These are phyloP conservation scores for Leccinum barrowsii DNA, from an alignment of 768 basidiomycete species.

Conservation along the genomic window DNA sequence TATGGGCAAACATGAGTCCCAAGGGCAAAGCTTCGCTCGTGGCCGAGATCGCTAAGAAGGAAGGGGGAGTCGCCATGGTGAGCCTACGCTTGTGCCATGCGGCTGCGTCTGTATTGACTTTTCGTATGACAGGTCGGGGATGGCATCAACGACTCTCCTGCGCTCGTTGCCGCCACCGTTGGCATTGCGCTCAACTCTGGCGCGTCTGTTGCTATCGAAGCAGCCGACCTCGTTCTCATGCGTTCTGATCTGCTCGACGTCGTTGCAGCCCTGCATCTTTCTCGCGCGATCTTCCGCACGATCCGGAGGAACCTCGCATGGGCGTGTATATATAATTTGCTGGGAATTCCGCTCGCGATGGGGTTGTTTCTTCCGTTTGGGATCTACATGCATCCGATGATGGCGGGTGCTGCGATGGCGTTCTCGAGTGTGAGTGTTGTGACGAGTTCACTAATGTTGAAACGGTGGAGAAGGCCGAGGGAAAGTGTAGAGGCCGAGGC, in stretches of 20 bases:
- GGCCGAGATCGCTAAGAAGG: slow-evolving; percentile 70
- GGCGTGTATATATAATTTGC: slow-evolving; percentile 92
- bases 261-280: slow-evolving; percentile 92
- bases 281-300: slow-evolving; percentile 80
- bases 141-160: slow-evolving; percentile 98
- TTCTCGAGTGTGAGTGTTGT: slow-evolving; percentile 97
- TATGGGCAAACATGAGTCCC: slow-evolving; percentile 92
- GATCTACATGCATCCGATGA: slow-evolving; percentile 94
- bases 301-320: slow-evolving; percentile 84
- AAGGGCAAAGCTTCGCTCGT: slow-evolving; percentile 91
- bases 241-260: slow-evolving; percentile 95
- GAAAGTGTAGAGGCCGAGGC: slow-evolving; percentile 55
- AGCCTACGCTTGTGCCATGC: slow-evolving; percentile 19
- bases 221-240: slow-evolving; percentile 98
- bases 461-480: slow-evolving; percentile 75
- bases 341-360: slow-evolving; percentile 98
- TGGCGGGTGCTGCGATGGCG: slow-evolving; percentile 98
- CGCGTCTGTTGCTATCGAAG: slow-evolving; percentile 96
- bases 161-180: slow-evolving; percentile 91
- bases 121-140: slow-evolving; percentile 74
- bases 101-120: background rate
- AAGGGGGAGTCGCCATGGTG: slow-evolving; percentile 89
- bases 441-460: slow-evolving; percentile 79
- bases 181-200: slow-evolving; percentile 96
- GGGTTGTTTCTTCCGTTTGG: slow-evolving; percentile 91